Conservation (phyloP, 257 asterid genomes). For the Solanum chiquidenum region DNA sequence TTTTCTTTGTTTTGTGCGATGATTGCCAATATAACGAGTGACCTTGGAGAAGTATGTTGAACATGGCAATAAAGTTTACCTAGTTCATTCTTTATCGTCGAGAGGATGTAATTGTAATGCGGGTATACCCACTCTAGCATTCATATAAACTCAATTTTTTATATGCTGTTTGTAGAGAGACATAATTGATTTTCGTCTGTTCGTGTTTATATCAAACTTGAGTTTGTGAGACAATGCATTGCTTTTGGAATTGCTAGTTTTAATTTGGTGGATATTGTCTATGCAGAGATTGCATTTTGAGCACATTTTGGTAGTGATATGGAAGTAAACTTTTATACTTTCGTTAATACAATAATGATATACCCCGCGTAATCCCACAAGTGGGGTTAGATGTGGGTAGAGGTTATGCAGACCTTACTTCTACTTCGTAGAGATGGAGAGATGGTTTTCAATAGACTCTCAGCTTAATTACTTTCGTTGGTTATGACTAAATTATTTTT, state of each 20-base stretch:
- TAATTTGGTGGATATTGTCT: neutral
- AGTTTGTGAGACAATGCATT: neutral
- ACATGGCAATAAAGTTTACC: neutral
- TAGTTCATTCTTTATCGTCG: neutral
- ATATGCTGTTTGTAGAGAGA: neutral
- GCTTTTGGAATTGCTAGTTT: neutral
- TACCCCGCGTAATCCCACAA: neutral
- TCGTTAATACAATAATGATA: accelerated
- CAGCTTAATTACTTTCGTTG: neutral
- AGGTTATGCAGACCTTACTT: no score
- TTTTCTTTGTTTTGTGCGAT: neutral
- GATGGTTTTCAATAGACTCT: neutral
- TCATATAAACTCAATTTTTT: neutral
- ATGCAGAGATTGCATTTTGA: neutral
- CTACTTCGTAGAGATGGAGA: neutral
- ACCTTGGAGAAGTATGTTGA: neutral
- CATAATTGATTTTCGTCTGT: neutral
- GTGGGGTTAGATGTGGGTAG: neutral
- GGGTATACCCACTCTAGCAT: neutral
- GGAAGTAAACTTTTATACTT: neutral
- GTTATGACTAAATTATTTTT: no score
- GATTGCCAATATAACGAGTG: neutral
- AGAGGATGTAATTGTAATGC: neutral
- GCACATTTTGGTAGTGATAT: neutral
- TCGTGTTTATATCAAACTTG: neutral